These are phyloP conservation scores for Rhytidiadelphus loreus DNA, from an alignment of 225 moss, liverwort and hornwort species.

Conservation along the genomic window DNA sequence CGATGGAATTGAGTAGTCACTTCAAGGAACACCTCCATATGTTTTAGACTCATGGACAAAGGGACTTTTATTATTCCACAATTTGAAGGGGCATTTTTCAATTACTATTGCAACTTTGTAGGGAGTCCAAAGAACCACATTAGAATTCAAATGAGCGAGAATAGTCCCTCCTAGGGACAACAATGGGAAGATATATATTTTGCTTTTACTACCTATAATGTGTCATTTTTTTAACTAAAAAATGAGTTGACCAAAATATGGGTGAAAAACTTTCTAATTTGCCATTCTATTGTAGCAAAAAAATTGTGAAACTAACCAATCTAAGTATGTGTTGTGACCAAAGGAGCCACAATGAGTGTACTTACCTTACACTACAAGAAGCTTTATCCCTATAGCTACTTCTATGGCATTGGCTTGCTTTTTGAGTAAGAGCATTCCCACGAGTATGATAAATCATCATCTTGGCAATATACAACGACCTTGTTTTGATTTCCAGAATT, in stretches of 20 bases:
- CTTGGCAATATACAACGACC: background rate
- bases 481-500: background rate
- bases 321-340: background rate
- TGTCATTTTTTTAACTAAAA: rapidly evolving
- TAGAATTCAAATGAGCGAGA: background rate
- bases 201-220: background rate
- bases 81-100: background rate
- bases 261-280: background rate
- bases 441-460: background rate
- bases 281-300: background rate
- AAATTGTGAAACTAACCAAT: background rate
- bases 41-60: rapidly evolving
- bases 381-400: rapidly evolving
- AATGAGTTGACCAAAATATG: rapidly evolving
- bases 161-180: rapidly evolving
- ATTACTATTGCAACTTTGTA: no score
- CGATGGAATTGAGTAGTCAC: no score
- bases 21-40: rapidly evolving
- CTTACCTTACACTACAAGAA: background rate
- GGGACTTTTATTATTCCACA: background rate
- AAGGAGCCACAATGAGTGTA: background rate
- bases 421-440: background rate
- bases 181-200: background rate
- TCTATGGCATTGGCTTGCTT: no score
- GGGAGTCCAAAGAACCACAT: no score